Percentiles rank a stretch among this genome's conserved stretches.
Evolutionary conservation across 2,329 filamentous ascomycete genomes (phyloP).

Genomic region (Fusarium buharicum): DNA sequence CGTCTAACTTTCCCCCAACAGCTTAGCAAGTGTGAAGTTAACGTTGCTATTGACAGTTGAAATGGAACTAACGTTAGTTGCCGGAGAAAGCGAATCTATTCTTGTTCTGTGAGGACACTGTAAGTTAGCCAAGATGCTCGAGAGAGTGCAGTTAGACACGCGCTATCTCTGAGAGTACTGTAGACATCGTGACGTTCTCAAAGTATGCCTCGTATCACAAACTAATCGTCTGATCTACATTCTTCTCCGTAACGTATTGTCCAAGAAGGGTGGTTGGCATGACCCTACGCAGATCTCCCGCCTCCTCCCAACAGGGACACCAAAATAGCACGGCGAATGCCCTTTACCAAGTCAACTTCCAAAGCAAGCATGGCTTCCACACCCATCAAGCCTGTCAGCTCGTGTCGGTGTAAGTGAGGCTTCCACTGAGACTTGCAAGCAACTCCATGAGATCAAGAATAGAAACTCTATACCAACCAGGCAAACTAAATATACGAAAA

Average conservation of each 20-base stretch:
- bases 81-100: background rate
- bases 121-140: background rate
- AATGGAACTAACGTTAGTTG: too few relatives aligned
- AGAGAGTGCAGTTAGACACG: background rate
- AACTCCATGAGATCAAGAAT: conserved; percentile 14
- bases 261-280: background rate
- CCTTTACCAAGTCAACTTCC: background rate
- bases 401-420: conserved; percentile 10
- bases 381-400: conserved; percentile 14
- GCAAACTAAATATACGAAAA: accelerated
- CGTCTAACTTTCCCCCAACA: background rate
- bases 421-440: background rate
- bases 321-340: conserved; percentile 13
- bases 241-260: background rate
- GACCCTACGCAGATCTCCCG: background rate
- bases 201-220: conserved; percentile 22
- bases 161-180: too few relatives aligned
- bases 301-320: background rate
- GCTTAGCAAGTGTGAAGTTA: conserved; percentile 6
- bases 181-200: background rate
- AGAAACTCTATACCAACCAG: background rate
- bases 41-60: conserved; percentile 11
- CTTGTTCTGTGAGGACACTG: background rate
- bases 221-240: background rate
- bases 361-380: conserved; percentile 9